Percentiles rank a stretch among this genome's conserved stretches.
Evolutionary conservation across 2,329 filamentous ascomycete species (phyloP).

Genomic region (Cladosporium colombiae): DNA sequence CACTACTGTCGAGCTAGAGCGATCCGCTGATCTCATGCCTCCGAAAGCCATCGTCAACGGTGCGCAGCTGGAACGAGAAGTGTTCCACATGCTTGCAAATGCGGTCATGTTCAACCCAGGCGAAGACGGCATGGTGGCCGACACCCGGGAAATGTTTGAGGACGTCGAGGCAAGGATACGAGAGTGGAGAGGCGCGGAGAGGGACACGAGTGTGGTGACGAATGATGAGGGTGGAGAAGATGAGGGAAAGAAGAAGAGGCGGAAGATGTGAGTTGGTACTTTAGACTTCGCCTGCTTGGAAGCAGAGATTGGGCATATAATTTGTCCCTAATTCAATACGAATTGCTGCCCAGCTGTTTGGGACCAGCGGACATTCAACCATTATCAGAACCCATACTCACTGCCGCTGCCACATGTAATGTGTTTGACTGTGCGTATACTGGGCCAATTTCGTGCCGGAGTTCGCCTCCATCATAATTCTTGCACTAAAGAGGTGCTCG

Average conservation of each 20-base stretch:
- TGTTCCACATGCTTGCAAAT: slow-evolving; percentile 96
- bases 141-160: slow-evolving; percentile 85
- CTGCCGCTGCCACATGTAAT: neutral
- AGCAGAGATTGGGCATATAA: neutral
- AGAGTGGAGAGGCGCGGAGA: slow-evolving; percentile 73
- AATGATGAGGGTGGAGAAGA: slow-evolving; percentile 30
- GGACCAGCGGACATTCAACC: neutral
- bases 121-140: slow-evolving; percentile 83
- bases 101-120: slow-evolving; percentile 98
- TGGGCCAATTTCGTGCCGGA: neutral
- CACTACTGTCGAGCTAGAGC: slow-evolving; percentile 61
- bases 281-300: neutral
- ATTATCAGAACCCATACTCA: neutral
- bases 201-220: slow-evolving; percentile 24
- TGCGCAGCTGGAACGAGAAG: slow-evolving; percentile 85
- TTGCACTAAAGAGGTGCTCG: no score
- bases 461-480: neutral
- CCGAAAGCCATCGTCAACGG: slow-evolving; percentile 92
- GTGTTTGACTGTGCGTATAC: neutral
- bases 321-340: neutral
- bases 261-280: slow-evolving; percentile 20
- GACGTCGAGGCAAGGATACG: slow-evolving; percentile 79
- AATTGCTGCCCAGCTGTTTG: neutral
- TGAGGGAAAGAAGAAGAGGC: slow-evolving; percentile 27
- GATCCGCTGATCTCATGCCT: slow-evolving; percentile 75